Conservation (phyloP, 305 asterid species). For the Rubia balearica region DNA sequence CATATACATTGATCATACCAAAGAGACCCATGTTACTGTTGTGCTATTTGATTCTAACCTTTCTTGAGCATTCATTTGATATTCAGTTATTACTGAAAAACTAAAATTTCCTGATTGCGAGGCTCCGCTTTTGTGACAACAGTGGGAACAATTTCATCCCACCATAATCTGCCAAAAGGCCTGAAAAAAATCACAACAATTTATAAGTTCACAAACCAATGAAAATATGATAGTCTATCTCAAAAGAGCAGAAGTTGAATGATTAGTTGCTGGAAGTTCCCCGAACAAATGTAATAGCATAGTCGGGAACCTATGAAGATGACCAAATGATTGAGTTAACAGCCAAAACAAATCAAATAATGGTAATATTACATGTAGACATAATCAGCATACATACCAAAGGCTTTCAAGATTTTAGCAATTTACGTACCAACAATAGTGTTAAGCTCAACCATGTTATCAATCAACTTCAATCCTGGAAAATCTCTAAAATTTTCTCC, state of each 20-base stretch:
- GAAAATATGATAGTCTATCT: too few species aligned
- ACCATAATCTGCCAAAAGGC: conserved; percentile 84
- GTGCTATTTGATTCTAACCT: too few species aligned
- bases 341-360: not conserved
- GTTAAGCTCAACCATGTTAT: not conserved
- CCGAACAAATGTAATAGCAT: conserved; percentile 50
- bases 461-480: not conserved
- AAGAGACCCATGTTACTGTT: too few species aligned
- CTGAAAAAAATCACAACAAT: conserved; percentile 17
- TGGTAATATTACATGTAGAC: not conserved
- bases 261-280: conserved; percentile 31
- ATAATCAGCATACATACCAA: conserved; percentile 37
- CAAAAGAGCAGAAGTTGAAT: not conserved
- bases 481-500: conserved; percentile 7
- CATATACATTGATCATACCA: too few species aligned
- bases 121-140: conserved; percentile 56
- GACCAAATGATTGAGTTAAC: not conserved
- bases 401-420: conserved; percentile 64
- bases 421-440: too few species aligned
- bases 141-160: conserved; percentile 84
- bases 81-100: not conserved
- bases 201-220: not conserved
- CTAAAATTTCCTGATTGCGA: conserved; percentile 29
- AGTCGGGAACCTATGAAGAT: conserved; percentile 42
- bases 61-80: too few species aligned